Conservation (phyloP, 2,329 filamentous ascomycete genomes). For the Cytospora piceicola region DNA sequence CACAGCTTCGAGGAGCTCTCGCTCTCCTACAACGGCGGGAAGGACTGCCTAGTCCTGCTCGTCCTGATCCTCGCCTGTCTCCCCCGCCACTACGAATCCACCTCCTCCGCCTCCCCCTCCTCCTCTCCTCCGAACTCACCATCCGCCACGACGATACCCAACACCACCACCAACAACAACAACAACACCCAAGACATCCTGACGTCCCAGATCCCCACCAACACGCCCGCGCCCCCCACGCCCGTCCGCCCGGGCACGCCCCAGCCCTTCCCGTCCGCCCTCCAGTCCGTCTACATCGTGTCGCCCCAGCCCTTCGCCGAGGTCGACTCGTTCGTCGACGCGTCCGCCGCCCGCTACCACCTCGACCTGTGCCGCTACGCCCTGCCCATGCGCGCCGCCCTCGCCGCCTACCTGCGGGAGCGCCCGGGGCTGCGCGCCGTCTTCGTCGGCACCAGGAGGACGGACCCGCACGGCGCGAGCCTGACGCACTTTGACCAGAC, state of each 20-base stretch:
- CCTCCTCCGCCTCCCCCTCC: conserved; percentile 33
- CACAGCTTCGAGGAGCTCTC: conserved; percentile 76
- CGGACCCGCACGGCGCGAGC: conserved; percentile 84
- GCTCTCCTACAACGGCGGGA: conserved; percentile 95
- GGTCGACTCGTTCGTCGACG: conserved; percentile 81
- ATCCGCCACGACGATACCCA: conserved; percentile 19
- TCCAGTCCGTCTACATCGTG: conserved; percentile 89
- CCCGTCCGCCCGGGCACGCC: conserved; percentile 29
- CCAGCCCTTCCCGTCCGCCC: conserved; percentile 44
- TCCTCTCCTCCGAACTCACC: conserved; percentile 33
- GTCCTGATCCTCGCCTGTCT: conserved; percentile 78
- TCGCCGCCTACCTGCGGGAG: conserved; percentile 74
- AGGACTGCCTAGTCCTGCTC: conserved; percentile 93
- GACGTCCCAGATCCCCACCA: conserved; percentile 24
- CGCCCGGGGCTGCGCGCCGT: conserved; percentile 72
- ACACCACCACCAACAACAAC: conserved; percentile 28
- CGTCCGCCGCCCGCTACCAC: conserved; percentile 69
- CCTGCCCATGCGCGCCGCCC: conserved; percentile 78
- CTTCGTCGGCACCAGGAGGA: conserved; percentile 85
- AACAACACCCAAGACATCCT: conserved; percentile 12
- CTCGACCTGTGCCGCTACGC: conserved; percentile 76
- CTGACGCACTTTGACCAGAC: conserved; percentile 85
- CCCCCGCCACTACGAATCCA: conserved; percentile 42
- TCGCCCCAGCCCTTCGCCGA: conserved; percentile 81
- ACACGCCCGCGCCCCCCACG: conserved; percentile 27